These are phyloP conservation scores for Verbascum thapsus DNA, from an alignment of 257 asterid genomes.

Conservation along the genomic window DNA sequence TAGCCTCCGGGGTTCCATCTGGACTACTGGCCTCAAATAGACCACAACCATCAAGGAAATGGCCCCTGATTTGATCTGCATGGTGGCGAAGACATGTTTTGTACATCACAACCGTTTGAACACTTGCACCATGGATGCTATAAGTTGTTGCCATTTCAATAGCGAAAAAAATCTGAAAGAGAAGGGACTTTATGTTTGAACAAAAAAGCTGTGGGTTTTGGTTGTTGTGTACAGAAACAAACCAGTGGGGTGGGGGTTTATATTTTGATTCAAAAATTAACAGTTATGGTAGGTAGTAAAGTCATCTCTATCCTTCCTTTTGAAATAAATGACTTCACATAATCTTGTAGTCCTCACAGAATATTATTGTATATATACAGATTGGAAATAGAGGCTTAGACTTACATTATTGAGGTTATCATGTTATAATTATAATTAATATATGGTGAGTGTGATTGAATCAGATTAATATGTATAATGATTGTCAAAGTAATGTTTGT, in stretches of 20 bases:
- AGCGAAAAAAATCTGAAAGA: not conserved
- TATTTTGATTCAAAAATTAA: not conserved
- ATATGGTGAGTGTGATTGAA: not conserved
- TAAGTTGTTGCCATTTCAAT: not conserved
- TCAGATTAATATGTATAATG: too few species aligned
- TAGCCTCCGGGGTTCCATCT: not conserved
- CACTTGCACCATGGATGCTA: not conserved
- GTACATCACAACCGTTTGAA: conserved; percentile 9
- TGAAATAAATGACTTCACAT: too few species aligned
- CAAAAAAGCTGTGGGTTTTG: too few species aligned
- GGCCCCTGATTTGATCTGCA: not conserved
- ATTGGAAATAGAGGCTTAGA: not conserved
- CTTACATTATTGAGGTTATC: not conserved
- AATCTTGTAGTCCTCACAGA: too few species aligned
- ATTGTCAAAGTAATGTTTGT: too few species aligned
- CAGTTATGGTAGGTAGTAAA: not conserved
- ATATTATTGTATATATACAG: not conserved
- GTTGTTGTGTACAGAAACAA: not conserved
- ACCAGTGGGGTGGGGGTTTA: not conserved
- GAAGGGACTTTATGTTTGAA: too few species aligned
- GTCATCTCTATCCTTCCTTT: not conserved
- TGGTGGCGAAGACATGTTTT: conserved; percentile 6
- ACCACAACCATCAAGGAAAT: conserved; percentile 10
- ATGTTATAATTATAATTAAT: not conserved
- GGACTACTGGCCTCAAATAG: conserved; percentile 4